Evolutionary conservation across 805 yeast species (phyloP).

Genomic region (Wickerhamomyces alni): DNA sequence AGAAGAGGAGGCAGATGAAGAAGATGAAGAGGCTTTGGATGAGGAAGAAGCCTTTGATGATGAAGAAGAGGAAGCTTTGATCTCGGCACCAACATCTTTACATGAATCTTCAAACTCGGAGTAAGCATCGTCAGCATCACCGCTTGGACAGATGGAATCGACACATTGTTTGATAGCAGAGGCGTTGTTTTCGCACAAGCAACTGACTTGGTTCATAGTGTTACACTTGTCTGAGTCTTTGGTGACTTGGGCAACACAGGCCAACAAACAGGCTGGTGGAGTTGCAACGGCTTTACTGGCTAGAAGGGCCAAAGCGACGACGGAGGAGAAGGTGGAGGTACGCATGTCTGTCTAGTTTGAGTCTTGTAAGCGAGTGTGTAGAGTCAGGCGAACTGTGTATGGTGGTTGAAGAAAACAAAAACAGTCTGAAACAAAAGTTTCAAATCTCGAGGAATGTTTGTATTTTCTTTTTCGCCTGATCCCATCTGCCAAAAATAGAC

Average conservation of each 20-base stretch:
- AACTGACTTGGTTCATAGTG: slow-evolving; percentile 55
- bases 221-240: slow-evolving; percentile 47
- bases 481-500: not conserved
- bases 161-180: slow-evolving; percentile 56
- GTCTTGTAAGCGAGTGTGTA: too few species aligned
- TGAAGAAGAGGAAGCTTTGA: slow-evolving; percentile 28
- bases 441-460: not conserved
- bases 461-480: not conserved
- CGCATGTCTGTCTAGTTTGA: too few species aligned
- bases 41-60: slow-evolving; percentile 29
- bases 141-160: slow-evolving; percentile 62
- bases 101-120: slow-evolving; percentile 52
- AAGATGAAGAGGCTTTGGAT: slow-evolving; percentile 25
- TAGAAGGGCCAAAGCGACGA: slow-evolving; percentile 15
- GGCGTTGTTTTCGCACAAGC: slow-evolving; percentile 60
- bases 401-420: too few species aligned
- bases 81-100: slow-evolving; percentile 35
- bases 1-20: slow-evolving; percentile 25
- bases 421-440: too few species aligned
- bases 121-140: slow-evolving; percentile 51
- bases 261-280: slow-evolving; percentile 89
- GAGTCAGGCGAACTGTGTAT: too few species aligned
- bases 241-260: slow-evolving; percentile 74
- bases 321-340: slow-evolving; percentile 8
- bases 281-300: slow-evolving; percentile 38